phyloP scores from a whole-genome alignment of 768 basidiomycete species.

The Pulveroboletus sp. region DNA sequence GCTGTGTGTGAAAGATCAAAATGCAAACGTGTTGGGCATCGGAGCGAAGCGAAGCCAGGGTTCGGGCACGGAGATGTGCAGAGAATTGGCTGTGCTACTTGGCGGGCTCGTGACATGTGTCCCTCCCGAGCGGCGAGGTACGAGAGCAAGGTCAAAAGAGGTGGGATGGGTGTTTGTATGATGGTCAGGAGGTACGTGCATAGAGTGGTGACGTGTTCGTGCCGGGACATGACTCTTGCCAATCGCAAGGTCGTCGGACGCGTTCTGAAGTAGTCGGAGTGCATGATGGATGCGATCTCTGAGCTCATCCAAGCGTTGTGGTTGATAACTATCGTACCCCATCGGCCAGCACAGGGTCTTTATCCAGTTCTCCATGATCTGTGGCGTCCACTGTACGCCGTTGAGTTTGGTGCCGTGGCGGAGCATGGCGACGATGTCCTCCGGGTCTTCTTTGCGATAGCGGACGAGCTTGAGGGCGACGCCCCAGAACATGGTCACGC shows the following conservation, averaged over 20 bases:
- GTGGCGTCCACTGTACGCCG: conserved; percentile 54
- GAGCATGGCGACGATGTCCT: conserved; percentile 63
- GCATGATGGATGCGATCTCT: conserved; percentile 53
- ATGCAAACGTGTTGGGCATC: conserved; percentile 1
- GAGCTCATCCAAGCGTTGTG: conserved; percentile 44
- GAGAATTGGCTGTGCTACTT: background rate
- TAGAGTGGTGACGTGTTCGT: conserved; percentile 11
- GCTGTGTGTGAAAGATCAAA: conserved; percentile 11
- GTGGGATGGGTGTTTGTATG: background rate
- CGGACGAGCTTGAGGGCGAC: conserved; percentile 74
- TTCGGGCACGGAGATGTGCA: conserved; percentile 19
- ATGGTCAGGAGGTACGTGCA: conserved; percentile 6
- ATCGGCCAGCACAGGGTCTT: conserved; percentile 58
- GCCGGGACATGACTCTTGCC: conserved; percentile 1
- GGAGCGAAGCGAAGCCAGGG: conserved; percentile 15
- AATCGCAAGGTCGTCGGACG: conserved; percentile 13
- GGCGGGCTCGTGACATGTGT: conserved; percentile 5
- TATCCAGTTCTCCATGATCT: conserved; percentile 57
- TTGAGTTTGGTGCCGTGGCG: conserved; percentile 55
- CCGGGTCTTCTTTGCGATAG: conserved; percentile 60
- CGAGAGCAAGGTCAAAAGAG: background rate
- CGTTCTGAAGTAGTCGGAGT: conserved; percentile 29
- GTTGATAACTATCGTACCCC: conserved; percentile 52
- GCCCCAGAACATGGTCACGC: conserved; percentile 70
- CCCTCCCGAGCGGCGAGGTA: background rate